Conservation (phyloP, 306 rosid species). For the Casuarina cunninghamiana region DNA sequence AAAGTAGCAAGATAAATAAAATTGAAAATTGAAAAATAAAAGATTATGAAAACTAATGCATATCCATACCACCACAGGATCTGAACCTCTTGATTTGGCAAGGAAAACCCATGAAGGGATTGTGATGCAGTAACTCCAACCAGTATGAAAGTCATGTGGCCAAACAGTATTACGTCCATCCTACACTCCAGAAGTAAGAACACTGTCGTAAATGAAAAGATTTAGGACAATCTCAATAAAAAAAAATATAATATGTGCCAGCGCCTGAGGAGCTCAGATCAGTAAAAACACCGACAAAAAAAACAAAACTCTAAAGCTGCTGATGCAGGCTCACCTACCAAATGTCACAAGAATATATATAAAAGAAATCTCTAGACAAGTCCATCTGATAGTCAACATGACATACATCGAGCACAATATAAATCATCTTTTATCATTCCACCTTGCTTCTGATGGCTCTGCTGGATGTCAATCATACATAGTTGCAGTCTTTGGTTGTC, state of each 20-base stretch:
- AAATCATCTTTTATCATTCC: background rate
- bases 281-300: background rate
- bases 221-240: background rate
- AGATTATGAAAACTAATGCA: background rate
- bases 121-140: constrained; percentile 77
- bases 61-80: constrained; percentile 62
- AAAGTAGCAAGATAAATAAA: background rate
- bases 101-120: constrained; percentile 72
- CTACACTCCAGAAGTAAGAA: constrained; percentile 31
- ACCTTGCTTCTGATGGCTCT: background rate
- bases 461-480: background rate
- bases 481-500: background rate
- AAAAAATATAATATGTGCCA: background rate
- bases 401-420: background rate
- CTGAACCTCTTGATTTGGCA: constrained; percentile 59
- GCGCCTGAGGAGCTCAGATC: background rate
- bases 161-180: constrained; percentile 65
- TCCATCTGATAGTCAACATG: background rate
- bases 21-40: background rate
- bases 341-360: background rate
- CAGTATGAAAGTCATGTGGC: constrained; percentile 67
- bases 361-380: background rate
- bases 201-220: constrained; percentile 6
- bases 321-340: background rate
- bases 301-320: background rate